These are phyloP conservation scores for Antitrichia curtipendula DNA, from an alignment of 225 moss, liverwort and hornwort genomes.

Conservation along the genomic window DNA sequence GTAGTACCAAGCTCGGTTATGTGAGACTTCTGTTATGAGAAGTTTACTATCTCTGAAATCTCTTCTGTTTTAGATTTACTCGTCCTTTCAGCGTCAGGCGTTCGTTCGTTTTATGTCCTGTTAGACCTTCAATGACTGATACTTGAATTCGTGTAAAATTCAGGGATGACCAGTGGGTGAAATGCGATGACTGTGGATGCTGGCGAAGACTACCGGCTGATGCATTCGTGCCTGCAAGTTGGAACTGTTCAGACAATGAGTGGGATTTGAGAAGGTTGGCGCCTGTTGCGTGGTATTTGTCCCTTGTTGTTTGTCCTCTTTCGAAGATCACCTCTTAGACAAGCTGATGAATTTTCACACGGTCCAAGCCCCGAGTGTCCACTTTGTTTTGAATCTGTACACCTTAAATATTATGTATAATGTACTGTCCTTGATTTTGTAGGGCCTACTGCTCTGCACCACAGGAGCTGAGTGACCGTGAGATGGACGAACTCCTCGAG, in stretches of 20 bases:
- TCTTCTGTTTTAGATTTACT: not conserved
- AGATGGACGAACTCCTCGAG: constrained; percentile 67
- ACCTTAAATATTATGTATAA: not conserved
- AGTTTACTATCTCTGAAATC: not conserved
- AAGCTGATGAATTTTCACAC: not conserved
- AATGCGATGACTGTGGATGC: constrained; percentile 79
- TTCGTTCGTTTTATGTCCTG: not conserved
- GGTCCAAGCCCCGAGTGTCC: not conserved
- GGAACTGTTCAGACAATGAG: constrained; percentile 72
- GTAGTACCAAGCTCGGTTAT: not conserved
- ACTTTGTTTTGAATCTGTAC: not conserved
- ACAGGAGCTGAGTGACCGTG: constrained; percentile 65
- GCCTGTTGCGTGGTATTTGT: not conserved
- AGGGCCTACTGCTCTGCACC: constrained; percentile 73
- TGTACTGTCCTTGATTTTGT: not conserved
- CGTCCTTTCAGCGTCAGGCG: not conserved
- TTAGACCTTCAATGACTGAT: not conserved
- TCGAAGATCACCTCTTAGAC: not conserved
- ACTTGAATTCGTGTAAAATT: not conserved
- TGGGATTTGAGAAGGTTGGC: constrained; percentile 63
- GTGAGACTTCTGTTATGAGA: not conserved
- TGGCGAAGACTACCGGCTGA: constrained; percentile 78
- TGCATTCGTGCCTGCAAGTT: constrained; percentile 59
- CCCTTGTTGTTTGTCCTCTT: not conserved
- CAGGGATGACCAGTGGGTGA: constrained; percentile 93